Evolutionary conservation across 352 stramenopile genomes (phyloP), one percentile per base, ranked within the genome.

Genomic region (Poterioochromonas sp.): DNA sequence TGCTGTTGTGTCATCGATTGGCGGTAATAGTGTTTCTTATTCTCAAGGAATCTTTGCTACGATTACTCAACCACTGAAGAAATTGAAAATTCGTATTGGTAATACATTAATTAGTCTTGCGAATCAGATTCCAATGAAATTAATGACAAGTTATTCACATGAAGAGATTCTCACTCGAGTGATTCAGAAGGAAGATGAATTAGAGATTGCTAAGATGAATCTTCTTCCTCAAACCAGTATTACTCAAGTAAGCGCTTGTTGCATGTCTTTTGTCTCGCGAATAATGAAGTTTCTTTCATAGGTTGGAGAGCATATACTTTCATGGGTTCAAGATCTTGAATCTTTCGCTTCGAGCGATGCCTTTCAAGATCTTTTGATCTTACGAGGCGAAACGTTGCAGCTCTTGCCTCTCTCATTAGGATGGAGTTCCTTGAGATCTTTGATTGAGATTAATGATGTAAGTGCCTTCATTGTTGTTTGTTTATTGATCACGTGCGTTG

Each of bases 281-380:
- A 32, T 39, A 15, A 11, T 68, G 12, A 40, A 15, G 12, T 32
- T 12, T 5, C 11, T 12, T 32, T 40, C 29, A 37, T 58, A 74
- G 43, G 41, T 74, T 35, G 69, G 69, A 1, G 69, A 76, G 47
- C 41, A 64, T 41, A 26, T 76, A 29, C 35, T 76, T 0, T 76
- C 69, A 43, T 32, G 11, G 26, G 43, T 76, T 3, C 69, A 62
- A 43, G 43, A 76, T 22, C 44, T 76, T 15, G 69, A 76, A 64
- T 22, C 44, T 32, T 76, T 76, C 63, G 69, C 47, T 12, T n/a
- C 44, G 29, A 64, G 2, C 41, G 43, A 62, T n/a, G 47, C 43
- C 20, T 32, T 65, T 37, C 29, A 35, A 40, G 49, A 62, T 47
- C 5, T 64, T 11, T n/a, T 65, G 32, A 18, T 44, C 8, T 34